Evolutionary conservation across 306 rosid genomes (phyloP).

Genomic region (Castanea mollissima): DNA sequence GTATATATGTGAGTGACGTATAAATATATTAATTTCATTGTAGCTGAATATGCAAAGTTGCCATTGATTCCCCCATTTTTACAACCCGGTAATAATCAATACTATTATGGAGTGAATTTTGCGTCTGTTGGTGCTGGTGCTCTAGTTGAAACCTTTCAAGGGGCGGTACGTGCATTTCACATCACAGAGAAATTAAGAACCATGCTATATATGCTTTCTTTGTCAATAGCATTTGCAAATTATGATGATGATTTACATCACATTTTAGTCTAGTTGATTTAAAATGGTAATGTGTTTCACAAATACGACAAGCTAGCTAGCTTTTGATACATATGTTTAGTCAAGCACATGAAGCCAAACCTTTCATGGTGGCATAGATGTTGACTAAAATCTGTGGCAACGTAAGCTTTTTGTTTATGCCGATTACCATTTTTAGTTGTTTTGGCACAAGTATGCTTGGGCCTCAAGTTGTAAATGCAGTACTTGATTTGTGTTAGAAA

Average conservation of each 20-base stretch:
- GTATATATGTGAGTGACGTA: not conserved
- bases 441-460: not conserved
- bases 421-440: constrained; percentile 2
- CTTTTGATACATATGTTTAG: not conserved
- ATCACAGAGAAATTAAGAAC: not conserved
- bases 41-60: constrained; percentile 78
- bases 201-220: not conserved
- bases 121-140: constrained; percentile 94
- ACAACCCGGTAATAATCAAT: constrained; percentile 48
- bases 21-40: not conserved
- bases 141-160: constrained; percentile 71
- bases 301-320: not conserved
- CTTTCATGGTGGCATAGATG: not conserved
- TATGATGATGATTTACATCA: not conserved
- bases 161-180: constrained; percentile 53
- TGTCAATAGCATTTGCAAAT: not conserved
- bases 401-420: constrained; percentile 1
- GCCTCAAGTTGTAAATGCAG: constrained; percentile 27
- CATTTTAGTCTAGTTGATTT: not conserved
- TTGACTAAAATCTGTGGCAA: not conserved
- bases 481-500: not conserved
- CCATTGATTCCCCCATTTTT: constrained; percentile 70
- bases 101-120: constrained; percentile 70
- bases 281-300: not conserved
- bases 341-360: not conserved